Percentiles rank a stretch among this genome's conserved stretches.
These are phyloP conservation scores for Scheffersomyces quercinus DNA, from an alignment of 1,139 yeast species.

Conservation along the genomic window DNA sequence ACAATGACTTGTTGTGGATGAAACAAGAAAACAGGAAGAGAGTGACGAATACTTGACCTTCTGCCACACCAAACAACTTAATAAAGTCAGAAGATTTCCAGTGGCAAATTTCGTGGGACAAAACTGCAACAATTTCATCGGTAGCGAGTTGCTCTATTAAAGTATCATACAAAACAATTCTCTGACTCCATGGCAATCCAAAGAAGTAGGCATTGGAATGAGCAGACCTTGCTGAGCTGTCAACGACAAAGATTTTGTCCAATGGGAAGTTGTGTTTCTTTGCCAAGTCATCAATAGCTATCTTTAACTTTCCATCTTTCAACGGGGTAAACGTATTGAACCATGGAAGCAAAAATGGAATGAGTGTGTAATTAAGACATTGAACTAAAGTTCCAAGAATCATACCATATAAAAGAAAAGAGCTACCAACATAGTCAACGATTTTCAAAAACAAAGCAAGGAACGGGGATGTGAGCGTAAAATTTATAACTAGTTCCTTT, in stretches of 20 bases:
- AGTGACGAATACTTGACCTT: background rate
- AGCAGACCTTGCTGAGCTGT: background rate
- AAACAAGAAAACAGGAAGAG: constrained; percentile 6
- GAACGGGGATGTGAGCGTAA: constrained; percentile 61
- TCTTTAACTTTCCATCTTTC: background rate
- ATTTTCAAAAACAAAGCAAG: constrained; percentile 77
- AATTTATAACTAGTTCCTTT: constrained; percentile 56
- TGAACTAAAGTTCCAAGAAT: constrained; percentile 70
- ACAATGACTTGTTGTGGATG: constrained; percentile 47
- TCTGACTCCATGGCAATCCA: background rate
- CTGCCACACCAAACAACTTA: background rate
- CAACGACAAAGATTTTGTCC: background rate
- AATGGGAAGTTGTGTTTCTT: background rate
- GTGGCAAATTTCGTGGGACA: background rate
- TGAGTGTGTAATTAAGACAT: constrained; percentile 67
- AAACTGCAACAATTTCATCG: background rate
- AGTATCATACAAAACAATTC: background rate
- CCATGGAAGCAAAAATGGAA: constrained; percentile 42
- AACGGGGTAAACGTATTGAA: background rate
- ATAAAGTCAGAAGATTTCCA: background rate
- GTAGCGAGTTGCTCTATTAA: background rate
- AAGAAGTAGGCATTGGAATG: background rate
- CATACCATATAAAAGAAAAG: constrained; percentile 78
- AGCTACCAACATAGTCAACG: constrained; percentile 74
- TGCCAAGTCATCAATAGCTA: background rate